Evolutionary conservation across 2,329 filamentous ascomycete species (phyloP).

Genomic region (Diplodia scrobiculata): DNA sequence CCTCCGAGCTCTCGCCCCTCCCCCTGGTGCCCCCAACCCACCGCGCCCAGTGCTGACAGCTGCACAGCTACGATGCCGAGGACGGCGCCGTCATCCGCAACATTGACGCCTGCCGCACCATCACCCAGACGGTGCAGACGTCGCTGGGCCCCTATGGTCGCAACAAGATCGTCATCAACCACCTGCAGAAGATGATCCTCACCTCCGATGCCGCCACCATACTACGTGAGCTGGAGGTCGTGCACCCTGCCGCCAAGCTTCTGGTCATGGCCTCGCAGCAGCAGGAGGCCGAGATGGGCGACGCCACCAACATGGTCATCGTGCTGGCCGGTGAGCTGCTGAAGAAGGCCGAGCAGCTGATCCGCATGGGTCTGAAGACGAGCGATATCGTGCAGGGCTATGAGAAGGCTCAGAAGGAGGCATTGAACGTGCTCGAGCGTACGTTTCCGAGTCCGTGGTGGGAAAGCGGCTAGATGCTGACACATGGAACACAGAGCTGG

Average conservation of each 20-base stretch:
- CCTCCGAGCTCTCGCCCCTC: conserved; percentile 26
- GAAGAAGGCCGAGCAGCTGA: conserved; percentile 93
- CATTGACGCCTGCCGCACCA: conserved; percentile 96
- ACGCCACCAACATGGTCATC: conserved; percentile 97
- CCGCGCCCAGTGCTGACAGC: conserved; percentile 41
- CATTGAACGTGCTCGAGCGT: conserved; percentile 79
- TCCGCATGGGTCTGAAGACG: conserved; percentile 97
- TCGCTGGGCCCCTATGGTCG: conserved; percentile 95
- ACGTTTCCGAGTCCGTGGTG: conserved; percentile 32
- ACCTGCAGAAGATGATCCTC: conserved; percentile 98
- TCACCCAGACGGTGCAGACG: conserved; percentile 93
- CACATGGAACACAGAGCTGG: conserved; percentile 61
- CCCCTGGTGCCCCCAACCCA: background rate
- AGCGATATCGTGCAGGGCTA: conserved; percentile 95
- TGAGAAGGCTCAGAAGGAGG: conserved; percentile 89
- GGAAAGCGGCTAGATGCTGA: background rate
- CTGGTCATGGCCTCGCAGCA: conserved; percentile 99
- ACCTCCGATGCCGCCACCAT: conserved; percentile 98
- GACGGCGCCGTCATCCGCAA: conserved; percentile 98
- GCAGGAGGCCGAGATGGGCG: conserved; percentile 98
- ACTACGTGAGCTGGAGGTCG: conserved; percentile 93
- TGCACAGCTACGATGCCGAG: conserved; percentile 88
- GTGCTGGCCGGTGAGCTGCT: conserved; percentile 91
- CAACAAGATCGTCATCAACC: conserved; percentile 99
- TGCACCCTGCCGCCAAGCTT: conserved; percentile 95